Evolutionary conservation across 225 moss, liverwort and hornwort species (phyloP), one percentile per base, ranked within the genome.

Genomic region (Thuidium tamariscinum): DNA sequence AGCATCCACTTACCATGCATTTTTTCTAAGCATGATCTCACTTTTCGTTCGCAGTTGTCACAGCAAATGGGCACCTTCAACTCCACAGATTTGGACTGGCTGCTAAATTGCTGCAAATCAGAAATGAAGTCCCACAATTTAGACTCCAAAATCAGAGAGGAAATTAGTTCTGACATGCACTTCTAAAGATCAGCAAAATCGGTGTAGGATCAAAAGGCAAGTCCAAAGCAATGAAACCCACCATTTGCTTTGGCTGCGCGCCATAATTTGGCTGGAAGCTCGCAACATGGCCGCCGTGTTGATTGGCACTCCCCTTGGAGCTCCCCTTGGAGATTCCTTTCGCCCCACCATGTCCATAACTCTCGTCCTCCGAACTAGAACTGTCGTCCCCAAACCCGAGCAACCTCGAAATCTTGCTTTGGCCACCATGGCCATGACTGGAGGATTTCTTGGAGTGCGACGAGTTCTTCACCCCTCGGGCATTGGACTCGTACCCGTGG

Each of bases 21-120:
- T 74, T 57, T 86, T 49, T 77, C 74, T 60, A 93, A 88, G 83
- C 85, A 82, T 10, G 87, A 51, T 59, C 74, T 84, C 83, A 93
- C 93, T 91, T 89, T 91, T 39, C 89, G 72, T 60, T 93, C 93
- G 13, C 93, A 93, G 69, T 90, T 93, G 87, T 93, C 91, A 17
- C 93, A 93, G 83, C 93, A 93, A 20, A 93, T 87, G 7, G 93
- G 93, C 63, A 93, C 93, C 70, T 84, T 89, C 60, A 93, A 69
- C 87, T 93, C 93, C 86, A 93, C 86, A 4, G 67, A 71, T 75
- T 86, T 85, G 1, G 86, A 89, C 41, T 89, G 89, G 79, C 83
- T 85, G 80, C 87, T 81, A 16, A 86, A 85, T 55, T 86, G 77
- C 93, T 89, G 87, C 89, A 86, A 78, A 22, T 4, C 9, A 19